Evolutionary conservation across 805 yeast species (phyloP).

Genomic region (Phaffomyces thermotolerans): DNA sequence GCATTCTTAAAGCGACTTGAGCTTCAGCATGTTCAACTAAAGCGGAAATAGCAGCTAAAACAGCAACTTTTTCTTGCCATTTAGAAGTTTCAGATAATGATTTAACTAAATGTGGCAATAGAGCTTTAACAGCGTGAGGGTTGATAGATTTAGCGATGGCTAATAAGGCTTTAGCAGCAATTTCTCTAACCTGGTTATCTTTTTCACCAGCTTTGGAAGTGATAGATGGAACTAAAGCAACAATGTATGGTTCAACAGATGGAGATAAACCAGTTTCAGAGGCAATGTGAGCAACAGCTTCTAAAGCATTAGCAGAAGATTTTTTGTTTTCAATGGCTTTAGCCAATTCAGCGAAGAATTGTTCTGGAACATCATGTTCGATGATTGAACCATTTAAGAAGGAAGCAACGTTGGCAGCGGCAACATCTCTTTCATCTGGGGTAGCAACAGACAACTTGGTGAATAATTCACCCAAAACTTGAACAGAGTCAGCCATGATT

Average conservation of each 20-base stretch:
- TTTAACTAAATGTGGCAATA: conserved; percentile 72
- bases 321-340: conserved; percentile 78
- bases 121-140: conserved; percentile 87
- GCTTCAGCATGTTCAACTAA: conserved; percentile 91
- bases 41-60: conserved; percentile 75
- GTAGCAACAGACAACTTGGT: conserved; percentile 86
- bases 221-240: conserved; percentile 64
- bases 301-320: conserved; percentile 72
- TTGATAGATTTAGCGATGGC: conserved; percentile 78
- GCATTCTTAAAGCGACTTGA: conserved; percentile 98
- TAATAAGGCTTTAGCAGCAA: conserved; percentile 68
- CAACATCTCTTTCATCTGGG: conserved; percentile 72
- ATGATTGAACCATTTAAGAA: conserved; percentile 95
- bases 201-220: conserved; percentile 86
- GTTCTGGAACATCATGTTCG: conserved; percentile 95
- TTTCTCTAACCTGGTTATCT: conserved; percentile 62
- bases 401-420: conserved; percentile 84
- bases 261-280: conserved; percentile 72
- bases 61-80: conserved; percentile 97
- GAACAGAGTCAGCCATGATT: conserved; percentile 39
- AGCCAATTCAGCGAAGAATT: conserved; percentile 73
- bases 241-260: conserved; percentile 93
- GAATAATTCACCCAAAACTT: conserved; percentile 91
- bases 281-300: conserved; percentile 81
- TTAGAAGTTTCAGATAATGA: conserved; percentile 70